Conservation (phyloP, 768 basidiomycete species). For the Panaeolus cyanescens region DNA sequence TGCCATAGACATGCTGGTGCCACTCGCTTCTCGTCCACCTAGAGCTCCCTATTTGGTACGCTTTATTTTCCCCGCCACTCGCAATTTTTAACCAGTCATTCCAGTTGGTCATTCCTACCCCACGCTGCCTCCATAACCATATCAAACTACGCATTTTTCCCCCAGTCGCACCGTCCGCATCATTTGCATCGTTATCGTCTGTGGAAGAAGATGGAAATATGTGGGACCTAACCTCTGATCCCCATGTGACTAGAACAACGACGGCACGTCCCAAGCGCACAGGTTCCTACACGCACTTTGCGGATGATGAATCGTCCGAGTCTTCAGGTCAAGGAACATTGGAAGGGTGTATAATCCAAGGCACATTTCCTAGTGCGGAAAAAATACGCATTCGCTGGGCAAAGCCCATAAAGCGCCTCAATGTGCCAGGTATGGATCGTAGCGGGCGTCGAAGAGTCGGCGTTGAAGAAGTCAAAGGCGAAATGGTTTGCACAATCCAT, state of each 20-base stretch:
- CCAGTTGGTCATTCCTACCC: slow-evolving; percentile 76
- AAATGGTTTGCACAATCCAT: slow-evolving; percentile 62
- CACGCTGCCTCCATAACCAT: slow-evolving; percentile 76
- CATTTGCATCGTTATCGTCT: slow-evolving; percentile 76
- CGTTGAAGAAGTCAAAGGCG: slow-evolving; percentile 65
- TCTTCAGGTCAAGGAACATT: slow-evolving; percentile 56
- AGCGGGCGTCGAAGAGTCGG: slow-evolving; percentile 64
- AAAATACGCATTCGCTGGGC: slow-evolving; percentile 81
- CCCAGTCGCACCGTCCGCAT: slow-evolving; percentile 52
- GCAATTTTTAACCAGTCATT: slow-evolving; percentile 7
- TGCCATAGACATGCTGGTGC: slow-evolving; percentile 76
- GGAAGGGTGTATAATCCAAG: slow-evolving; percentile 70
- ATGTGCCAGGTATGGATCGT: slow-evolving; percentile 46
- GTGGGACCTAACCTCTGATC: slow-evolving; percentile 81
- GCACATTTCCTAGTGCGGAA: slow-evolving; percentile 78
- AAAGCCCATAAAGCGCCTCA: slow-evolving; percentile 52
- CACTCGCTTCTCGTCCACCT: slow-evolving; percentile 67
- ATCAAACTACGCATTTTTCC: slow-evolving; percentile 76
- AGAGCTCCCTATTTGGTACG: slow-evolving; percentile 74
- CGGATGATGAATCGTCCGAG: slow-evolving; percentile 83
- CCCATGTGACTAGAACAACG: slow-evolving; percentile 62
- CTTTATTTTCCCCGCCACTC: slow-evolving; percentile 7
- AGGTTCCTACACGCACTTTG: slow-evolving; percentile 68
- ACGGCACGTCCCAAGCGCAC: slow-evolving; percentile 52
- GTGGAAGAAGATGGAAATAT: slow-evolving; percentile 66